Evolutionary conservation across 2,329 filamentous ascomycete genomes (phyloP).

Genomic region (Geosmithia morbida): DNA sequence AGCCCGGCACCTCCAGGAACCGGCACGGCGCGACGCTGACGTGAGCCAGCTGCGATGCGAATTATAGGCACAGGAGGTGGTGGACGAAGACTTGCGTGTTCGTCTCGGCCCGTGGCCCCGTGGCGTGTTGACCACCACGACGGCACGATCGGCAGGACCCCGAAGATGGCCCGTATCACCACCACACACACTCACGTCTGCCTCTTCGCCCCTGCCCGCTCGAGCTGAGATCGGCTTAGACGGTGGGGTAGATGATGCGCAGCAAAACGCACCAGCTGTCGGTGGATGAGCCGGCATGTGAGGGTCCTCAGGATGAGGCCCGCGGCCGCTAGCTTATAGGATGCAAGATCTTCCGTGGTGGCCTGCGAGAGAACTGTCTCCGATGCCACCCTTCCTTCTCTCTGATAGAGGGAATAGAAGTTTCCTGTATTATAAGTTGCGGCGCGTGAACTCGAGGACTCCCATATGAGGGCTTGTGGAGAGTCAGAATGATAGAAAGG

Average conservation of each 20-base stretch:
- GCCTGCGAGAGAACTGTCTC: no score
- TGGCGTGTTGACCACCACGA: constrained; percentile 7
- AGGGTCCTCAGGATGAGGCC: constrained; percentile 6
- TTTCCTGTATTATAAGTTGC: no score
- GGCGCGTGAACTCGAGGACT: no score
- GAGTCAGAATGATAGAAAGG: no score
- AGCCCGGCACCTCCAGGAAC: constrained; percentile 8
- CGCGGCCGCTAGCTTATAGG: constrained; percentile 7
- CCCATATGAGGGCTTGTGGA: no score
- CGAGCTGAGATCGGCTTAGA: constrained; percentile 6
- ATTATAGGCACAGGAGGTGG: constrained; percentile 10
- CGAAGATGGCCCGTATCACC: constrained; percentile 4
- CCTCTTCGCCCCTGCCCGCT: constrained; percentile 3
- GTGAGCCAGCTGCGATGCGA: constrained; percentile 11
- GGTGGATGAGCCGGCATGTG: constrained; percentile 9
- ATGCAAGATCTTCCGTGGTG: not conserved
- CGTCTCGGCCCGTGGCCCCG: constrained; percentile 8
- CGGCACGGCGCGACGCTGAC: constrained; percentile 7
- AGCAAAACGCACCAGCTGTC: constrained; percentile 5
- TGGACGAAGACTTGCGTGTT: constrained; percentile 10
- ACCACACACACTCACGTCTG: constrained; percentile 7
- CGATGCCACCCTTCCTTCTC: no score
- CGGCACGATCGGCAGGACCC: constrained; percentile 2
- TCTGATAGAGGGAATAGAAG: no score
- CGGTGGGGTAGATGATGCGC: constrained; percentile 2